Percentiles rank a stretch among this genome's conserved stretches.
Evolutionary conservation across 1,284 basidiomycete species (phyloP).

Genomic region (Pseudozyma sp.): DNA sequence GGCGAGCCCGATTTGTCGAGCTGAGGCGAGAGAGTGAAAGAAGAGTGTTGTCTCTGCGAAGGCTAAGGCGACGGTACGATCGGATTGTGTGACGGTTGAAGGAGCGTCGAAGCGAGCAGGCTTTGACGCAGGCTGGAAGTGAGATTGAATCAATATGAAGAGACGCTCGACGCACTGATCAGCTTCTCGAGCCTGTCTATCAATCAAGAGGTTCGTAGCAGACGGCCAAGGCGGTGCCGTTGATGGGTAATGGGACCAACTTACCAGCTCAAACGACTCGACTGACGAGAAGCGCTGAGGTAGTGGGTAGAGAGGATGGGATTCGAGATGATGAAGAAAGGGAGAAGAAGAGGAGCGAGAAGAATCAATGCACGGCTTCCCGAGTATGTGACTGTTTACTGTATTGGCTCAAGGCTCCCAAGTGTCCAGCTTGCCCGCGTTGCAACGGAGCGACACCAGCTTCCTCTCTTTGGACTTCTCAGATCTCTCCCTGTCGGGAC

Average conservation of each 20-base stretch:
- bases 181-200: not conserved
- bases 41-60: conserved; percentile 1
- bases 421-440: too few species aligned
- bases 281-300: not conserved
- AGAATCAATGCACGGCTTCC: not conserved
- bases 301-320: not conserved
- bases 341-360: not conserved
- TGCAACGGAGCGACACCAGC: too few species aligned
- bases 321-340: not conserved
- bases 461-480: not conserved
- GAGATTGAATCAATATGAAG: too few species aligned
- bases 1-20: conserved; percentile 22
- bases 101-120: too few species aligned
- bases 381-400: not conserved
- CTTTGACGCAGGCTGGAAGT: too few species aligned
- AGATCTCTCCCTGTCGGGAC: not conserved
- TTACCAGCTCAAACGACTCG: conserved; percentile 8
- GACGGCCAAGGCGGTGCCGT: too few species aligned
- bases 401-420: too few species aligned
- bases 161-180: too few species aligned
- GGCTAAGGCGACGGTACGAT: too few species aligned
- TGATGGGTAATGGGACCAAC: not conserved
- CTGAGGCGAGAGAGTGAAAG: not conserved
- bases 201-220: not conserved
- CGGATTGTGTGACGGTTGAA: too few species aligned